Percentiles rank a stretch among this genome's conserved stretches.
Conservation (phyloP, 495 filamentous ascomycete genomes). For the Talaromyces stipitatus region DNA sequence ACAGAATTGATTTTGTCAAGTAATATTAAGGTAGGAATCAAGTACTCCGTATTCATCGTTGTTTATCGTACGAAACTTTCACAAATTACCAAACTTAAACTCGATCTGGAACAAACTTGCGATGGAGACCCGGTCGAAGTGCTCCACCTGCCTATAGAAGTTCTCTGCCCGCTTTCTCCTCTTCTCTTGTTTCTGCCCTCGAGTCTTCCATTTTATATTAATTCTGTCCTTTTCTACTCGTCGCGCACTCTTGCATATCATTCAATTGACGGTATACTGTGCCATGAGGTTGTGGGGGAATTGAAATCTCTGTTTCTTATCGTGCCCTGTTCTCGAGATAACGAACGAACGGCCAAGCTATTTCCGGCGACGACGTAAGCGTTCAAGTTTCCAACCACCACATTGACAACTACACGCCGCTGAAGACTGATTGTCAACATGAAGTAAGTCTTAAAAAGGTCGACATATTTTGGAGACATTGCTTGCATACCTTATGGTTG, state of each 20-base stretch:
- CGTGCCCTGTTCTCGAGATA: neutral
- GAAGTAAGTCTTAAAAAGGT: neutral
- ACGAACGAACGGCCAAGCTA: neutral
- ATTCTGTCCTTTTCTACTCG: too few species aligned
- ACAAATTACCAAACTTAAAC: too few species aligned
- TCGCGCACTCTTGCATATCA: neutral
- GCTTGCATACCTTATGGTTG: neutral
- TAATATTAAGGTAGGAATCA: too few species aligned
- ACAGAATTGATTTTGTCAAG: too few species aligned
- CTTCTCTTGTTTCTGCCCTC: neutral
- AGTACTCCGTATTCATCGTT: too few species aligned
- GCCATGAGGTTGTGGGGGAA: neutral
- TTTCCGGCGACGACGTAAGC: neutral
- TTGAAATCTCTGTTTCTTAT: neutral
- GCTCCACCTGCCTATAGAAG: neutral
- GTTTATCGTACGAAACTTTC: too few species aligned
- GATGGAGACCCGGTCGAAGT: neutral
- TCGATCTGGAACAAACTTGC: neutral
- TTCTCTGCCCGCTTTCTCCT: neutral
- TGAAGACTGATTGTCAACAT: neutral
- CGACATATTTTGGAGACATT: neutral
- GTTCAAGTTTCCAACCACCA: neutral
- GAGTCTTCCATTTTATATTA: too few species aligned
- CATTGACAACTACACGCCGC: neutral
- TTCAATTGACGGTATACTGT: neutral